A percentile compares a stretch with the other conserved stretches of the same genome.
phyloP scores from a whole-genome alignment of 768 basidiomycete species.

The Tricholoma hemisulphureum region DNA sequence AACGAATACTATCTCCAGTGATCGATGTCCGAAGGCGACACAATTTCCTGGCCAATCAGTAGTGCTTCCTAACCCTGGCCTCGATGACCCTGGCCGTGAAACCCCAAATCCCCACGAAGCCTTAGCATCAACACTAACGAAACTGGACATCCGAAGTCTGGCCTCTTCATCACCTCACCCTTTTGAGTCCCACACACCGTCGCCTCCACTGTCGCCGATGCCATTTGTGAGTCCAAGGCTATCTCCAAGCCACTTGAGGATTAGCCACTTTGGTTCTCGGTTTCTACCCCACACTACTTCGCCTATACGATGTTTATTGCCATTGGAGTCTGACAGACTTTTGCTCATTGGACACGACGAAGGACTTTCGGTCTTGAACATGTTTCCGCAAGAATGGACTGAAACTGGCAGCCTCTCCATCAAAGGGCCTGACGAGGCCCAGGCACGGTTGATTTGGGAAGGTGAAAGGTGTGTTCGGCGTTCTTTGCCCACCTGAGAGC shows the following conservation, averaged over 20 bases:
- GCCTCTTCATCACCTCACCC: constrained; percentile 26
- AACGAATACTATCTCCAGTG: background rate
- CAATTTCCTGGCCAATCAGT: background rate
- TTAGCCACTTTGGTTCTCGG: constrained; percentile 81
- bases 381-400: constrained; percentile 74
- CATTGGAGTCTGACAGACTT: constrained; percentile 60
- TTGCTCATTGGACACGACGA: constrained; percentile 79
- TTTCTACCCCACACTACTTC: constrained; percentile 79
- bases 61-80: background rate
- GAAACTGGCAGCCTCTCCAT: constrained; percentile 45
- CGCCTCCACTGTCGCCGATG: constrained; percentile 36
- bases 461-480: constrained; percentile 64
- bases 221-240: constrained; percentile 50
- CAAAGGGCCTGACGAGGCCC: constrained; percentile 72
- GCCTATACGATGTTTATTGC: constrained; percentile 74
- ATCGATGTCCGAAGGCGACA: background rate
- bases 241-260: constrained; percentile 60
- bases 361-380: constrained; percentile 78
- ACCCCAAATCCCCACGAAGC: background rate
- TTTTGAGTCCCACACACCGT: constrained; percentile 20
- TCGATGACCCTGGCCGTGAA: background rate
- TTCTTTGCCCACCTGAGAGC: background rate
- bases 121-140: background rate
- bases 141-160: constrained; percentile 44
- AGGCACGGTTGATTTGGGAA: constrained; percentile 64